These are phyloP conservation scores for Magnaporthales sp. DNA, from an alignment of 2,329 filamentous ascomycete species.

Conservation along the genomic window DNA sequence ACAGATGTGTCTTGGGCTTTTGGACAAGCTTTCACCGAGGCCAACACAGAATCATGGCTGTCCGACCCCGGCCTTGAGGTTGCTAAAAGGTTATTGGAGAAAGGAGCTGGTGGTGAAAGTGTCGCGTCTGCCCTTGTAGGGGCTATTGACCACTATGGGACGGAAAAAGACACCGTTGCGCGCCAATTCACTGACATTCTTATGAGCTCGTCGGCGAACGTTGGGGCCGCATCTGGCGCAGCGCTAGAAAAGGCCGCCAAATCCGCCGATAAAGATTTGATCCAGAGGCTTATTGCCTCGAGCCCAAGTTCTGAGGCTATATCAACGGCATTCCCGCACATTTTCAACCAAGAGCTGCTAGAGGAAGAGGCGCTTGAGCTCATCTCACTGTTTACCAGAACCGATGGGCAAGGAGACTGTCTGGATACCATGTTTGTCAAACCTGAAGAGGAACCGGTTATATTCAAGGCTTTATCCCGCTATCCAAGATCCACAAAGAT, in stretches of 20 bases:
- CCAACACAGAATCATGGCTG: slow-evolving; percentile 34
- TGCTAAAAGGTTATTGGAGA: slow-evolving; percentile 37
- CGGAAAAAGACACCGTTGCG: slow-evolving; percentile 29
- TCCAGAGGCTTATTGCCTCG: slow-evolving; percentile 38
- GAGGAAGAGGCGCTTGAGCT: slow-evolving; percentile 42
- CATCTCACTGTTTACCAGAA: slow-evolving; percentile 41
- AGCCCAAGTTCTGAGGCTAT: slow-evolving; percentile 41
- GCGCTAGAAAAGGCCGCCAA: slow-evolving; percentile 45
- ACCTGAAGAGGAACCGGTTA: slow-evolving; percentile 33
- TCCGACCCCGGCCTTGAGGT: slow-evolving; percentile 36
- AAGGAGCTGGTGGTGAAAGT: slow-evolving; percentile 36
- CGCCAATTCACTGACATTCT: slow-evolving; percentile 36
- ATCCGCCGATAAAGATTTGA: slow-evolving; percentile 39
- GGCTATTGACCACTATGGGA: slow-evolving; percentile 33
- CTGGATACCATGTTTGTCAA: slow-evolving; percentile 41
- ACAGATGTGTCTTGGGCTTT: slow-evolving; percentile 38
- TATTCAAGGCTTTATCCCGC: slow-evolving; percentile 42
- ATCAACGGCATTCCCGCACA: slow-evolving; percentile 43
- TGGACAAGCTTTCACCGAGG: slow-evolving; percentile 31
- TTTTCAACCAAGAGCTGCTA: slow-evolving; percentile 41
- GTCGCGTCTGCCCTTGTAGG: slow-evolving; percentile 35
- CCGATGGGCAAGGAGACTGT: slow-evolving; percentile 34
- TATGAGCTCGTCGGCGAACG: slow-evolving; percentile 30
- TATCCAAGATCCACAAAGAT: slow-evolving; percentile 47
- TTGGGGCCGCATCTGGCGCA: slow-evolving; percentile 42